Base-by-base conservation (phyloP, 139 green algal genomes). In the Micractinium conductrix region DNA sequence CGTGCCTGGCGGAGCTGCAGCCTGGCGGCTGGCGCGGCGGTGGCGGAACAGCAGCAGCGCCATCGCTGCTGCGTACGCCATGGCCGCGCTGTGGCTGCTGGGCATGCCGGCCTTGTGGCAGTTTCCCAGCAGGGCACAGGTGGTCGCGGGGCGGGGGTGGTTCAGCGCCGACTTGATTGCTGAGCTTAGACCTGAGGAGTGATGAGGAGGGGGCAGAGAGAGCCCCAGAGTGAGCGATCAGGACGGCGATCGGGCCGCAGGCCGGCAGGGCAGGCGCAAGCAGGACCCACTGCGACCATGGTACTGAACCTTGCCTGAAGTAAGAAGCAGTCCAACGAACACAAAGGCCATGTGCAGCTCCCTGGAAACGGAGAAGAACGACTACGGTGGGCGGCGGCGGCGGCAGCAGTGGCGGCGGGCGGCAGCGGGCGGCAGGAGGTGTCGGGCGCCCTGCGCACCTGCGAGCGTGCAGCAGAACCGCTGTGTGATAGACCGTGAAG, bases 91-190 rank as follows among this genome's bases (percentile, higher is more conserved):
- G 63, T 88, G 84, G 45, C 58, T 80, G 45, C 53, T 78, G 62
- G 84, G 84, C 84, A 88, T 88, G 62, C 84, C 84, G 10, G 80
- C 53, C 55, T 86, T 82, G 43, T 68, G 55, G 44, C 84, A 88
- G 44, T 88, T 88, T 12, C 62, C 74, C 38, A 88, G 33, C 74
- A 72, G 48, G 10, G 58, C 44, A 35, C 84, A 88, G 8, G n/a
- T 76, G 24, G 72, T 43, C 6, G 75, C 50, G 35, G 84, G 84
- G 2, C 84, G 75, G 4, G 84, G 84, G 21, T 88, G 84, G 67
- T 71, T 68, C 55, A 88, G 38, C 75, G 48, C 48, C 43, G 74
- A 44, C 67, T 88, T 88, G 35, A 84, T 44, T 24, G 1, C 69
- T 2, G 48, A 38, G 81, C 81, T 81, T 5, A 88, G 37, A 2